Percentiles rank a stretch among this genome's conserved stretches.
Evolutionary conservation across 805 yeast genomes (phyloP).

Genomic region (Sporopachydermia lactativora): DNA sequence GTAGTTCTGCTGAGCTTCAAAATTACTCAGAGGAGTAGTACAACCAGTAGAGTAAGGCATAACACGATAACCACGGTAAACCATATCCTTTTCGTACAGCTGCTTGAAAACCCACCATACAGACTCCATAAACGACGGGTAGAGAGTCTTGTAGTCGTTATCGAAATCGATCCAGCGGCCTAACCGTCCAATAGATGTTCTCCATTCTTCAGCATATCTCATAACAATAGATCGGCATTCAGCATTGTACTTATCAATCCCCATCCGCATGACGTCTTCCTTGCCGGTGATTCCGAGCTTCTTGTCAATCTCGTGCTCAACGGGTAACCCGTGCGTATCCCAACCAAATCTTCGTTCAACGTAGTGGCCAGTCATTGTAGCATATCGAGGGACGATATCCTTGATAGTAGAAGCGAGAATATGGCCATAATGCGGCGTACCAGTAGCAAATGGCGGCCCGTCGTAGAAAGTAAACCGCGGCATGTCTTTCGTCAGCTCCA

Average conservation of each 20-base stretch:
- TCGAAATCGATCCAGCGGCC: conserved; percentile 99
- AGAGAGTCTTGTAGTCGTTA: conserved; percentile 82
- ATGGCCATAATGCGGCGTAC: conserved; percentile 98
- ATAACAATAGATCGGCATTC: conserved; percentile 96
- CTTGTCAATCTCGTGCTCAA: conserved; percentile 98
- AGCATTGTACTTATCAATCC: conserved; percentile 83
- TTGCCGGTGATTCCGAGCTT: conserved; percentile 84
- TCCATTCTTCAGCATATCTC: conserved; percentile 95
- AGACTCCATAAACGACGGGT: conserved; percentile 94
- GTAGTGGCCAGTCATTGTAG: conserved; percentile 92
- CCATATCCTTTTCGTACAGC: conserved; percentile 71
- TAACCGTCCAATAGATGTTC: conserved; percentile 78
- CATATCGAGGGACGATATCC: conserved; percentile 95
- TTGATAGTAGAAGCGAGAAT: conserved; percentile 92
- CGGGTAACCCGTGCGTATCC: conserved; percentile 99
- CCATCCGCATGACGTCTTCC: conserved; percentile 88
- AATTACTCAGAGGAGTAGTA: conserved; percentile 92
- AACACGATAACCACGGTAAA: conserved; percentile 89
- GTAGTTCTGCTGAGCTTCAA: conserved; percentile 97
- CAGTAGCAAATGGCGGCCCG: conserved; percentile 99
- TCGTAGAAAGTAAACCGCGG: conserved; percentile 90
- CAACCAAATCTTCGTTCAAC: conserved; percentile 98
- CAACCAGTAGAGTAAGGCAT: conserved; percentile 99
- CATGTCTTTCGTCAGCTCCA: conserved; percentile 70
- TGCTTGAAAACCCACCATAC: conserved; percentile 98